phyloP scores from a whole-genome alignment of 306 rosid genomes.

The Pyrus bretschneideri region DNA sequence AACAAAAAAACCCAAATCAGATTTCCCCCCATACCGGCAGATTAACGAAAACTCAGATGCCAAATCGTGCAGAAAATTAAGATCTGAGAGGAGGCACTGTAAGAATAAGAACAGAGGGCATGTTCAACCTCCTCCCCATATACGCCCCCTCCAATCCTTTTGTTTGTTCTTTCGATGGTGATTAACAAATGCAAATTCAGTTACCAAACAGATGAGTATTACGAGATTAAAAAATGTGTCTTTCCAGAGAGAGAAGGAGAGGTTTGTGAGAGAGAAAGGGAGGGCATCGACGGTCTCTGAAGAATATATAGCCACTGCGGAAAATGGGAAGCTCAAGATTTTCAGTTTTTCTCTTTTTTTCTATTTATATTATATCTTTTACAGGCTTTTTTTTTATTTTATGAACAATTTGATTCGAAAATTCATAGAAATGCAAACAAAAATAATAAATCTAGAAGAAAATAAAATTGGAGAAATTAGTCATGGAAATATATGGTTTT shows the following conservation, averaged over 20 bases:
- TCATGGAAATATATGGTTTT: background rate
- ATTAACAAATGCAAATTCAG: slow-evolving; percentile 60
- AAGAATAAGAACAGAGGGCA: slow-evolving; percentile 78
- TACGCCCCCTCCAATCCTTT: slow-evolving; percentile 50
- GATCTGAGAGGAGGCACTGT: slow-evolving; percentile 74
- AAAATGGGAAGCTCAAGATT: slow-evolving; percentile 37
- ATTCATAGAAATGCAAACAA: background rate
- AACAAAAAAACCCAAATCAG: slow-evolving; percentile 10
- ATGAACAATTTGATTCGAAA: background rate
- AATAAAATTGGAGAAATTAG: background rate
- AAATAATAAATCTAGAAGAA: background rate
- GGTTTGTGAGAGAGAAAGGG: slow-evolving; percentile 28
- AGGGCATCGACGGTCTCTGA: slow-evolving; percentile 31
- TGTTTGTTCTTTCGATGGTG: slow-evolving; percentile 47
- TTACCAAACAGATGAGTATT: slow-evolving; percentile 45
- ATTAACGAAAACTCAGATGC: slow-evolving; percentile 69
- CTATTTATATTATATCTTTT: background rate
- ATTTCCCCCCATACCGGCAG: slow-evolving; percentile 32
- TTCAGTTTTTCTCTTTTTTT: slow-evolving; percentile 10
- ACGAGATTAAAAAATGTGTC: slow-evolving; percentile 19
- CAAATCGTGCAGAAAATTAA: slow-evolving; percentile 51
- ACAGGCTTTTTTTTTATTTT: background rate
- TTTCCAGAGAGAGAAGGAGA: slow-evolving; percentile 30
- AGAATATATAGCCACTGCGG: slow-evolving; percentile 54
- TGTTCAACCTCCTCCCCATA: slow-evolving; percentile 52